Evolutionary conservation across 2,329 filamentous ascomycete species (phyloP), one percentile per base, ranked within the genome.

Genomic region (Podosphaera xanthii): DNA sequence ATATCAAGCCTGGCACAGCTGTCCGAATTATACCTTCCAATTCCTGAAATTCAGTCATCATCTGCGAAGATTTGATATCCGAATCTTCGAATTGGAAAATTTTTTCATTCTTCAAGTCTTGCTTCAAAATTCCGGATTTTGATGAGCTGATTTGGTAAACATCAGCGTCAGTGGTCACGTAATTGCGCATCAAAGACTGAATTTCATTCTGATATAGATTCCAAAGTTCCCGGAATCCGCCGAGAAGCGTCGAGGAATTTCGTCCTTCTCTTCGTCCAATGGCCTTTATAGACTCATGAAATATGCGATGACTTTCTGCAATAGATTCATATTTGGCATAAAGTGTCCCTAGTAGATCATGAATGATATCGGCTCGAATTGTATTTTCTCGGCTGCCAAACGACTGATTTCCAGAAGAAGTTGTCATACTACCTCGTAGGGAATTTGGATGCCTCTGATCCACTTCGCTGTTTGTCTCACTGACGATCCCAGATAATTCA

Each of bases 161-260:
- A 62, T 94, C 85, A 34, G 86, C 88, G 68, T 94, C 89, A 1
- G 89, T 94, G 0, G 92, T 94, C 58, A 98, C 81, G 69, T 98
- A 97, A 69, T 96, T 94, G 71, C 97, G 92, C 60, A 98, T 74
- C 12, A 98, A 74, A 4, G 90, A 94, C 49, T 90, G 82, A 64
- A 98, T 97, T 76, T 98, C 92, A 71, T 94, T 97, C 69, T 98
- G 92, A 67, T 96, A 91, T 6, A 98, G 75, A 68, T 96, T 95
- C 94, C 94, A 98, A 48, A 98, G 74, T 72, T 97, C 92, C 67
- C 91, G 92, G 72, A 98, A 98, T 59, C 89, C 89, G 59, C 88
- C 83, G 4, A 88, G 83, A 57, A 97, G 76, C 48, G 74, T 77
- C 65, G 80, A 73, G 74, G 84, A 74, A 70, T 81, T 59, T 69